Conservation (phyloP, 1,139 yeast genomes). For the Ogataea hybrid region DNA sequence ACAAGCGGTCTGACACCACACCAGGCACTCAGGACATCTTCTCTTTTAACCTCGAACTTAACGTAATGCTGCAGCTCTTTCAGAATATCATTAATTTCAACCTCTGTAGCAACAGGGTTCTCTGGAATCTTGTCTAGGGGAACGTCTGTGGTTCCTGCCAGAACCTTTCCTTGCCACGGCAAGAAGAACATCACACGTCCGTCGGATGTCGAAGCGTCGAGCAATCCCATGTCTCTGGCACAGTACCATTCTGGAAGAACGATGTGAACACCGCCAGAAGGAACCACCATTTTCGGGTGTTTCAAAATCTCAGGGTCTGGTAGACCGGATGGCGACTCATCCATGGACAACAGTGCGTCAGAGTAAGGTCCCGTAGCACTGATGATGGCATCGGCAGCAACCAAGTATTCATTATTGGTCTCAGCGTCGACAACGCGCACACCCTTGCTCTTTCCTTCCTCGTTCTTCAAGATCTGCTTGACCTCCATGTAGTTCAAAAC, state of each 20-base stretch:
- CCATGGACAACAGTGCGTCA: conserved; percentile 84
- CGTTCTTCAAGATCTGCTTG: conserved; percentile 66
- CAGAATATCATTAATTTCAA: conserved; percentile 85
- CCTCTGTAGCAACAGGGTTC: conserved; percentile 85
- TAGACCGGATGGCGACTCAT: conserved; percentile 63
- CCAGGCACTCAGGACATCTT: conserved; percentile 95
- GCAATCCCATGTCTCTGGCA: conserved; percentile 82
- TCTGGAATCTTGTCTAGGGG: conserved; percentile 73
- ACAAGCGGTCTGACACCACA: conserved; percentile 95
- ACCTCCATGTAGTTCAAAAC: conserved; percentile 86
- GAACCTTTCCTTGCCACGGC: conserved; percentile 97
- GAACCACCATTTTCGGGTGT: conserved; percentile 78
- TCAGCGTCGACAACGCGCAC: conserved; percentile 75
- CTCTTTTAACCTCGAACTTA: conserved; percentile 84
- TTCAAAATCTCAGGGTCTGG: conserved; percentile 35
- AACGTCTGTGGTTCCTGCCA: conserved; percentile 95
- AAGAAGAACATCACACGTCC: conserved; percentile 96
- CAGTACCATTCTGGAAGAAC: conserved; percentile 91
- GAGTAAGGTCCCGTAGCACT: conserved; percentile 96
- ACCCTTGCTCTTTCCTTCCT: conserved; percentile 60
- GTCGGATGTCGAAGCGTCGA: conserved; percentile 90
- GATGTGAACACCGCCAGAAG: conserved; percentile 92
- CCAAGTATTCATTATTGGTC: conserved; percentile 57
- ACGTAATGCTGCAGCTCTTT: conserved; percentile 87
- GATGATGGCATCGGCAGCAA: conserved; percentile 72